A percentile compares a stretch with the other conserved stretches of the same genome.
These are phyloP conservation scores for Jaltomata sinuosa DNA, from an alignment of 257 asterid genomes.

Conservation along the genomic window DNA sequence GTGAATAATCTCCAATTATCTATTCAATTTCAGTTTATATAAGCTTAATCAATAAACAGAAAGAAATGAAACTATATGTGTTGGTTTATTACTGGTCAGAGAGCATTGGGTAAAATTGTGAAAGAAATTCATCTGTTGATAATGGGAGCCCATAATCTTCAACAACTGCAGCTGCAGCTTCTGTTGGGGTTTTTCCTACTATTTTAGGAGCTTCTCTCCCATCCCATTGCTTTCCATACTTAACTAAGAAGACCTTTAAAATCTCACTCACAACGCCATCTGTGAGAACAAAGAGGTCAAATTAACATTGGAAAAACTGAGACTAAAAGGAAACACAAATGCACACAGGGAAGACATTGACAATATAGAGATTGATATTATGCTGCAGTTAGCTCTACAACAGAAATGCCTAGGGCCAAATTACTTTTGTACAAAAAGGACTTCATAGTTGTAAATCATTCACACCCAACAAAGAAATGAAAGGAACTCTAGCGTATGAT, in stretches of 20 bases:
- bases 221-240: constrained; percentile 86
- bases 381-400: neutral
- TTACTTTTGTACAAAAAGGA: neutral
- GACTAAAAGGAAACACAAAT: neutral
- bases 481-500: neutral
- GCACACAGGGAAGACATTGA: neutral
- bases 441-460: neutral
- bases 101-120: constrained; percentile 51
- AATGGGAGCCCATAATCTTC: constrained; percentile 69
- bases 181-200: constrained; percentile 67
- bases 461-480: neutral
- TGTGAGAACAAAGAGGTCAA: constrained; percentile 16
- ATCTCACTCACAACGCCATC: constrained; percentile 68
- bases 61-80: constrained; percentile 1
- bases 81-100: constrained; percentile 42
- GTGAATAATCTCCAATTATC: neutral
- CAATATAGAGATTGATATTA: neutral
- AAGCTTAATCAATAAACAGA: neutral
- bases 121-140: constrained; percentile 48
- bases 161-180: constrained; percentile 66
- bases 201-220: constrained; percentile 37
- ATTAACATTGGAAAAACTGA: neutral
- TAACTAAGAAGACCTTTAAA: constrained; percentile 50
- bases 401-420: neutral
- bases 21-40: neutral